Evolutionary conservation across 305 asterid genomes (phyloP).

Genomic region (Plantago coronopus): DNA sequence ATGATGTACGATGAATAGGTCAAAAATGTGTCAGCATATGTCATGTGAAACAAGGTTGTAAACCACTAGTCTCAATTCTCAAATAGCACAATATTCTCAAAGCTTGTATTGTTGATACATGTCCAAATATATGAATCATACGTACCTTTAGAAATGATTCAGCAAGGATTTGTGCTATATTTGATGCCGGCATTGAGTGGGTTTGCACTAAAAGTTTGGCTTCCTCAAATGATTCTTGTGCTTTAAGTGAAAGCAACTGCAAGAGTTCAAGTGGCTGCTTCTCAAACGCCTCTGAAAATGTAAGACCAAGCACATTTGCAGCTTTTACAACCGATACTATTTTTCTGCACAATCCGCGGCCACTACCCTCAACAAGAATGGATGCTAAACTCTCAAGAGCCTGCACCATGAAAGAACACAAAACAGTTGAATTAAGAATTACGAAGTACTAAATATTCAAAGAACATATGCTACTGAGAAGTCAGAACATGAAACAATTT

Average conservation of each 20-base stretch:
- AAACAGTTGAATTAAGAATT: slow-evolving; percentile 19
- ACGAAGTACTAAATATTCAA: background rate
- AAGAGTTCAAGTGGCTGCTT: slow-evolving; percentile 89
- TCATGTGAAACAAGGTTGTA: slow-evolving; percentile 9
- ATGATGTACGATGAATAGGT: slow-evolving; percentile 8
- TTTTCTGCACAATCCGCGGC: slow-evolving; percentile 75
- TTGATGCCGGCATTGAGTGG: slow-evolving; percentile 90
- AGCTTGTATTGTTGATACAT: background rate
- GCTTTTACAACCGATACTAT: slow-evolving; percentile 83
- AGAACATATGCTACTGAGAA: background rate
- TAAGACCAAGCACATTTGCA: slow-evolving; percentile 83
- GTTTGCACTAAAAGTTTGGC: slow-evolving; percentile 75
- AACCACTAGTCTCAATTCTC: slow-evolving; percentile 13
- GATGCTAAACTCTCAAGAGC: slow-evolving; percentile 66
- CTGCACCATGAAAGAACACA: slow-evolving; percentile 33
- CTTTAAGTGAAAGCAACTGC: slow-evolving; percentile 93
- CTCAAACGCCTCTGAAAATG: slow-evolving; percentile 88
- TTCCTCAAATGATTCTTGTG: slow-evolving; percentile 94
- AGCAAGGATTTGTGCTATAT: slow-evolving; percentile 97
- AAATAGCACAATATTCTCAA: background rate
- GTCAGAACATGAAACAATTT: background rate
- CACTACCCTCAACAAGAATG: slow-evolving; percentile 66
- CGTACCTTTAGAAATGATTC: slow-evolving; percentile 91
- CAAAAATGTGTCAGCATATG: slow-evolving; percentile 6
- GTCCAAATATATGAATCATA: slow-evolving; percentile 12